These are phyloP conservation scores for Pythium monospermum DNA, from an alignment of 352 stramenopile species.

Conservation along the genomic window DNA sequence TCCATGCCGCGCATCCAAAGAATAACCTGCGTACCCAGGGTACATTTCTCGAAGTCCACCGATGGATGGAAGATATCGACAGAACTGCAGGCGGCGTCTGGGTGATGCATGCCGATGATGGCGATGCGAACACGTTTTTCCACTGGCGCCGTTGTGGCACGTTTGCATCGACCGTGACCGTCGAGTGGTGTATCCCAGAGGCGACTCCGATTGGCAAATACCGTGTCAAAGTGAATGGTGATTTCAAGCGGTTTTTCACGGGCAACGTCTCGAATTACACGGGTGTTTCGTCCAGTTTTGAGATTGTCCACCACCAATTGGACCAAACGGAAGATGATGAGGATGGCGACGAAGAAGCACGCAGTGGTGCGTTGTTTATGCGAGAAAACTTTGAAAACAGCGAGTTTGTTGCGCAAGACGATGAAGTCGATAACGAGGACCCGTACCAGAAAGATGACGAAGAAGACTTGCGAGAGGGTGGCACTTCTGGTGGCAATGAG, in stretches of 20 bases:
- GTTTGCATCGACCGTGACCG: constrained; percentile 58
- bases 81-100: constrained; percentile 44
- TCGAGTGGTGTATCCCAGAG: constrained; percentile 65
- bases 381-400: too few relatives aligned
- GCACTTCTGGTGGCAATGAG: too few relatives aligned
- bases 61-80: constrained; percentile 42
- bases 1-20: constrained; percentile 77
- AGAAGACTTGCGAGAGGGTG: too few relatives aligned
- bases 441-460: too few relatives aligned
- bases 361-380: too few relatives aligned
- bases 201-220: constrained; percentile 46
- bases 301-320: constrained; percentile 17
- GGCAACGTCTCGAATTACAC: constrained; percentile 40
- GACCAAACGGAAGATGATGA: constrained; percentile 2
- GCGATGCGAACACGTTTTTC: constrained; percentile 70
- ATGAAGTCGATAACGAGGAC: too few relatives aligned
- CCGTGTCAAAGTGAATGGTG: constrained; percentile 74
- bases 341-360: constrained; percentile 1
- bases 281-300: constrained; percentile 57
- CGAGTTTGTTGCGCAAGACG: too few relatives aligned
- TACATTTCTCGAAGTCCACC: constrained; percentile 76
- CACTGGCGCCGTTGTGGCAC: constrained; percentile 66
- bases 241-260: constrained; percentile 71
- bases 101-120: constrained; percentile 70
- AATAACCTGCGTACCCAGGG: constrained; percentile 74